A percentile compares a stretch with the other conserved stretches of the same genome.
These are phyloP conservation scores for Mycena indigotica DNA, from an alignment of 768 basidiomycete genomes.

Conservation along the genomic window DNA sequence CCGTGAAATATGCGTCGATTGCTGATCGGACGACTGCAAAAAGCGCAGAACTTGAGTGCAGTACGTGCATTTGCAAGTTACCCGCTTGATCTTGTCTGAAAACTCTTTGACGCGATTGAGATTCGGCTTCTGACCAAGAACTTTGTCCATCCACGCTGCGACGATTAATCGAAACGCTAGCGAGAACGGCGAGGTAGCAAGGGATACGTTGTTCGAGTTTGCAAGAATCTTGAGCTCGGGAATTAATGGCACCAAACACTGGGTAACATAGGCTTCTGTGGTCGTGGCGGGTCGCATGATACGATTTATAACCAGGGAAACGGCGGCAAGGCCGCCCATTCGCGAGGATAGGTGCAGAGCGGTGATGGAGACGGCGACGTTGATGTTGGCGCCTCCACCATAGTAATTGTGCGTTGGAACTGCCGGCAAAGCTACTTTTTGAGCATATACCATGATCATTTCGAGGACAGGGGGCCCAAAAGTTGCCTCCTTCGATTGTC, in stretches of 20 bases:
- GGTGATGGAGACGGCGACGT: neutral
- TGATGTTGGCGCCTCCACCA: neutral
- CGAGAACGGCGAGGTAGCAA: neutral
- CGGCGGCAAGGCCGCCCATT: neutral
- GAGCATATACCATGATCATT: neutral
- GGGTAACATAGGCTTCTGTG: neutral
- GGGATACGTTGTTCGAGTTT: neutral
- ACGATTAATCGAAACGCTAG: neutral
- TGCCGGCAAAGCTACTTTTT: neutral
- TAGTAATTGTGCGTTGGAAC: neutral
- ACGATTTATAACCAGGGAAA: neutral
- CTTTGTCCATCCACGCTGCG: neutral
- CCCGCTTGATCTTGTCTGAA: neutral
- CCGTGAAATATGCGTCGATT: neutral
- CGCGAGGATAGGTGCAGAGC: neutral
- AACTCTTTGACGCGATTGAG: conserved; percentile 3
- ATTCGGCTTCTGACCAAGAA: conserved; percentile 2
- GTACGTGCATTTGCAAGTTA: conserved; percentile 1
- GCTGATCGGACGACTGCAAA: neutral
- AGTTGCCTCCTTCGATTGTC: neutral
- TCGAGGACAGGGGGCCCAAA: neutral
- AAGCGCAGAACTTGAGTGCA: conserved; percentile 2
- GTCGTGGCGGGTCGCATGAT: neutral
- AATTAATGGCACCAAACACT: neutral
- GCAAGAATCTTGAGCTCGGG: neutral